Base-by-base conservation (phyloP, 345 rosid species). In the Populus alba region DNA sequence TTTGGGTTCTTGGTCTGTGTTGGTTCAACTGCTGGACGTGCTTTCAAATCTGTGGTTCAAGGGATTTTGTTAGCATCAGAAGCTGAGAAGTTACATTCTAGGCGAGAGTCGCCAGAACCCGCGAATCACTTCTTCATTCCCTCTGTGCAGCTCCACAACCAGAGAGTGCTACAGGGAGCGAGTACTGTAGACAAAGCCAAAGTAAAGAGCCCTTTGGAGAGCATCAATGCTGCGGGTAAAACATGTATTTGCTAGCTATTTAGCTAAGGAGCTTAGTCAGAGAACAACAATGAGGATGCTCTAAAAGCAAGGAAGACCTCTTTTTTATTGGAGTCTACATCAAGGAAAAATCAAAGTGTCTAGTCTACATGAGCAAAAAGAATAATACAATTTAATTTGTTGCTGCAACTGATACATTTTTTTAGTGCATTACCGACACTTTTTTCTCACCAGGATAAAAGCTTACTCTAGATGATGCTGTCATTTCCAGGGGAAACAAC, bases 11-110 rank as follows among this genome's bases (percentile, higher is more conserved):
- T 96, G 68, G 92, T 96, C 31, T 96, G 99, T 77, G 83, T 92
- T 37, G 94, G 95, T 38, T 96, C 99, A 45, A 92, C 98, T 35
- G 97, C 99, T 38, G 98, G 97, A 4, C 89, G 99, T 67, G 99
- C 98, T 43, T 87, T 94, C 79, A 96, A 94, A 81, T 94, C 98
- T 17, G 99, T 96, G 78, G 90, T 92, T 81, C 92, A 96, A 81
- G 99, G 98, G 79, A 86, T 96, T 23, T 72, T 96, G 29, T 72
- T 94, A 68, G 88, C 95, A 2, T 92, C 97, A 0, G 99, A 96
- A 74, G 90, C 95, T 1, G 99, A 96, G 90, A 94, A 92, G 86
- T 85, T 96, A 20, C 98, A 96, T 78, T 96, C 99, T 1, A 94
- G 37, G 37, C 37, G 37, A 33, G 6, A 33, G 37, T 4, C 4